Percentiles rank a stretch among this genome's conserved stretches.
Evolutionary conservation across 371 early-diverging fungal species (phyloP).

Genomic region (Umbelopsis sp.): DNA sequence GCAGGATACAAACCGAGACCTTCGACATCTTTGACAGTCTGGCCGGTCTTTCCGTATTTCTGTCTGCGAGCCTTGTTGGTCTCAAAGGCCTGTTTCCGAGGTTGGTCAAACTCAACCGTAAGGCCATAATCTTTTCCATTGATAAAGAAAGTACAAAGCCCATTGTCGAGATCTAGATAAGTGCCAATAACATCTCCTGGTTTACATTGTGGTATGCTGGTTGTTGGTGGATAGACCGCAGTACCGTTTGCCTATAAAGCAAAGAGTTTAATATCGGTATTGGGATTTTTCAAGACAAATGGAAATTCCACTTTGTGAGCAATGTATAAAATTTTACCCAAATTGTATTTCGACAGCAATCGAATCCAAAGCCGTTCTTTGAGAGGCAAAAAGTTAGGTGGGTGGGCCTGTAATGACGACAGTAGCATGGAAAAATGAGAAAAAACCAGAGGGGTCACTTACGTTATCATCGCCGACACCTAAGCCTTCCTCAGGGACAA

Average conservation of each 20-base stretch:
- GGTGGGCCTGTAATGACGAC: not conserved
- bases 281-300: not conserved
- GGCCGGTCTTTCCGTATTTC: conserved; percentile 2
- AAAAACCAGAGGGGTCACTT: conserved; percentile 23
- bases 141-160: conserved; percentile 48
- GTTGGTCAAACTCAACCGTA: conserved; percentile 49
- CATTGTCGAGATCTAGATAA: conserved; percentile 49
- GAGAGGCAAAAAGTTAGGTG: not conserved
- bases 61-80: not conserved
- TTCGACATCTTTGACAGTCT: conserved; percentile 2
- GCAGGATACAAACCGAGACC: conserved; percentile 50
- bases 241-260: conserved; percentile 37
- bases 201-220: conserved; percentile 34
- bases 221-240: conserved; percentile 43
- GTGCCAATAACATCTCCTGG: conserved; percentile 54
- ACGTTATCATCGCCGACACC: conserved; percentile 67
- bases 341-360: conserved; percentile 61
- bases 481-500: conserved; percentile 68
- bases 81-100: conserved; percentile 21
- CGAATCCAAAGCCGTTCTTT: conserved; percentile 65
- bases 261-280: not conserved
- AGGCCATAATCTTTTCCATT: conserved; percentile 46
- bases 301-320: not conserved
- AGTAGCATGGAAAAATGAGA: not conserved
- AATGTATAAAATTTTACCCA: conserved; percentile 37